A percentile compares a stretch with the other conserved stretches of the same genome.
These are phyloP conservation scores for Clitoria ternatea DNA, from an alignment of 306 rosid species.

Conservation along the genomic window DNA sequence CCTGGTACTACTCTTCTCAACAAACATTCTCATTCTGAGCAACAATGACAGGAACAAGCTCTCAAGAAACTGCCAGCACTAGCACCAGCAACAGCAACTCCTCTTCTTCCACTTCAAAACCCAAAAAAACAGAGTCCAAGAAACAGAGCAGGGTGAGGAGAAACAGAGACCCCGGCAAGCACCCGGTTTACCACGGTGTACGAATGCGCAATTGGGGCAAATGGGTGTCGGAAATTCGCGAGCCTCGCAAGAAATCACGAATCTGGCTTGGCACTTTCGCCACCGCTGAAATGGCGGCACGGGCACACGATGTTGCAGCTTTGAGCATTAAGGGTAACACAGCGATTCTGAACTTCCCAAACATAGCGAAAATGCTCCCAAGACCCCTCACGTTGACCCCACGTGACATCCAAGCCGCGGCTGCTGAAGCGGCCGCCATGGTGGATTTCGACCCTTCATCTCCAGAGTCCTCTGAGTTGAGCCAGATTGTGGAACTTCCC, in stretches of 20 bases:
- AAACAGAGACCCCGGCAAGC: conserved; percentile 31
- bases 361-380: conserved; percentile 46
- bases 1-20: background rate
- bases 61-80: conserved; percentile 16
- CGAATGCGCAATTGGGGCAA: conserved; percentile 86
- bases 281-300: conserved; percentile 78
- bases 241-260: conserved; percentile 83
- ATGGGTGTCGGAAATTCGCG: conserved; percentile 91
- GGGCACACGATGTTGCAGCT: conserved; percentile 89
- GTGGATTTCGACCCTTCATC: conserved; percentile 27
- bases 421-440: conserved; percentile 44
- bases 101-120: background rate
- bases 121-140: background rate
- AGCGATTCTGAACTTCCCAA: conserved; percentile 67
- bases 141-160: conserved; percentile 30
- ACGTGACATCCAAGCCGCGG: conserved; percentile 42
- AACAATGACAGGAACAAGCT: conserved; percentile 29
- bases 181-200: conserved; percentile 66
- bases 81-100: conserved; percentile 21
- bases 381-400: conserved; percentile 50
- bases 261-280: conserved; percentile 86
- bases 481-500: conserved; percentile 48
- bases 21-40: background rate
- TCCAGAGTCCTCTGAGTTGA: conserved; percentile 22
- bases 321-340: conserved; percentile 66